These are phyloP conservation scores for Yarrowia porcina DNA, from an alignment of 805 yeast species.

Conservation along the genomic window DNA sequence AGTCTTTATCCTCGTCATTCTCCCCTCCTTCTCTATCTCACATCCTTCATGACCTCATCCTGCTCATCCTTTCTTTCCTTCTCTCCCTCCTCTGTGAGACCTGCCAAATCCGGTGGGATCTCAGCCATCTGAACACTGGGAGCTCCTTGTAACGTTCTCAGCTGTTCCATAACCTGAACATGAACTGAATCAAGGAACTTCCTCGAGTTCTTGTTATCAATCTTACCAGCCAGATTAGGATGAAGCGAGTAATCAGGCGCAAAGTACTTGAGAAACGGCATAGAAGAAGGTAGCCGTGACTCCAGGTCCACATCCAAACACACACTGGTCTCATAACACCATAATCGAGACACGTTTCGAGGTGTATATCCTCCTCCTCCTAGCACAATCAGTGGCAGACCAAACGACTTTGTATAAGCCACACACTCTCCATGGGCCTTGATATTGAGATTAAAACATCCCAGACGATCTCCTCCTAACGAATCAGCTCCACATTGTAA, in stretches of 20 bases:
- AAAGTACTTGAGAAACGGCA: slow-evolving; percentile 79
- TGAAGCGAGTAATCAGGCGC: slow-evolving; percentile 89
- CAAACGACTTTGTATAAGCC: slow-evolving; percentile 77
- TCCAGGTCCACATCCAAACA: slow-evolving; percentile 76
- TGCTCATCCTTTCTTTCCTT: slow-evolving; percentile 37
- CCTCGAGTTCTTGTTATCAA: slow-evolving; percentile 82
- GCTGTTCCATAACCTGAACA: slow-evolving; percentile 72
- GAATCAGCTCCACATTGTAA: slow-evolving; percentile 99
- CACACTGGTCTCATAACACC: slow-evolving; percentile 92
- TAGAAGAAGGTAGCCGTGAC: slow-evolving; percentile 64
- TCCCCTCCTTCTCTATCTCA: too few relatives aligned
- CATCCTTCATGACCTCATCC: slow-evolving; percentile 31
- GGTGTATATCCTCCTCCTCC: slow-evolving; percentile 99
- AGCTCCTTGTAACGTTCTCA: slow-evolving; percentile 80
- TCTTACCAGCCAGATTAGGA: slow-evolving; percentile 72
- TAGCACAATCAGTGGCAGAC: slow-evolving; percentile 84
- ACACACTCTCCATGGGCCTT: slow-evolving; percentile 96
- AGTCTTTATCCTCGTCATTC: too few relatives aligned
- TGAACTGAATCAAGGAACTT: slow-evolving; percentile 78
- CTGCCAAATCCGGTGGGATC: slow-evolving; percentile 65
- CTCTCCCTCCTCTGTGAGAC: slow-evolving; percentile 42
- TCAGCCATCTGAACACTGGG: slow-evolving; percentile 93
- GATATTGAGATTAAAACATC: slow-evolving; percentile 92
- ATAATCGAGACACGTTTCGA: slow-evolving; percentile 90
- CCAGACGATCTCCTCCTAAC: slow-evolving; percentile 89